Percentiles rank a stretch among this genome's conserved stretches.
These are phyloP conservation scores for Avena atlantica DNA, from an alignment of 176 grass and related monocot genomes.

Conservation along the genomic window DNA sequence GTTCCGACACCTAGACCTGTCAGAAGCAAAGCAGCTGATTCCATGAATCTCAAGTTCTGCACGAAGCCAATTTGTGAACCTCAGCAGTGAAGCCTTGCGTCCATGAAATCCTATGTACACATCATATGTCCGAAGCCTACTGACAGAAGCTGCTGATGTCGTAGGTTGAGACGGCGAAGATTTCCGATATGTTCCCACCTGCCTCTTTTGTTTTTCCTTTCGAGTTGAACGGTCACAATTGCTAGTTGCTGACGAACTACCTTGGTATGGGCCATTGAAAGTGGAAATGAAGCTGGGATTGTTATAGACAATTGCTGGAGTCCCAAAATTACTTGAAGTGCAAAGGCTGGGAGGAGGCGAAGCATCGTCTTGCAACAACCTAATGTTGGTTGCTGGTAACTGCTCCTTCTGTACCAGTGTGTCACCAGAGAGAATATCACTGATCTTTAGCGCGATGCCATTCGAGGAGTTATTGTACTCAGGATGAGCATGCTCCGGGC, in stretches of 20 bases:
- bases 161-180: conserved; percentile 50
- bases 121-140: conserved; percentile 68
- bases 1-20: conserved; percentile 78
- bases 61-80: conserved; percentile 92
- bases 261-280: conserved; percentile 62
- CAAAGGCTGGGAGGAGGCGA: conserved; percentile 77
- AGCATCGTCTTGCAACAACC: conserved; percentile 51
- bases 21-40: conserved; percentile 92
- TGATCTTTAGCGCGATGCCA: conserved; percentile 45
- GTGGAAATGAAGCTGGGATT: conserved; percentile 67
- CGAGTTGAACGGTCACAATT: conserved; percentile 39
- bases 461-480: conserved; percentile 33
- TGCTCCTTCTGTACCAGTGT: conserved; percentile 28
- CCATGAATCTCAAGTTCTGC: conserved; percentile 93
- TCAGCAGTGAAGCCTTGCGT: conserved; percentile 78
- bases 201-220: conserved; percentile 66
- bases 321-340: conserved; percentile 76
- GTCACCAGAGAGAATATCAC: conserved; percentile 54
- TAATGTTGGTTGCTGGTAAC: conserved; percentile 38
- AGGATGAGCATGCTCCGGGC: conserved; percentile 34
- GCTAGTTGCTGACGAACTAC: conserved; percentile 61
- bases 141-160: conserved; percentile 61
- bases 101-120: conserved; percentile 98
- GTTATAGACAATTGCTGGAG: conserved; percentile 66
- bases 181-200: conserved; percentile 50